Base-by-base conservation (phyloP, 2,329 filamentous ascomycete genomes). In the Fusarium ramigenum region DNA sequence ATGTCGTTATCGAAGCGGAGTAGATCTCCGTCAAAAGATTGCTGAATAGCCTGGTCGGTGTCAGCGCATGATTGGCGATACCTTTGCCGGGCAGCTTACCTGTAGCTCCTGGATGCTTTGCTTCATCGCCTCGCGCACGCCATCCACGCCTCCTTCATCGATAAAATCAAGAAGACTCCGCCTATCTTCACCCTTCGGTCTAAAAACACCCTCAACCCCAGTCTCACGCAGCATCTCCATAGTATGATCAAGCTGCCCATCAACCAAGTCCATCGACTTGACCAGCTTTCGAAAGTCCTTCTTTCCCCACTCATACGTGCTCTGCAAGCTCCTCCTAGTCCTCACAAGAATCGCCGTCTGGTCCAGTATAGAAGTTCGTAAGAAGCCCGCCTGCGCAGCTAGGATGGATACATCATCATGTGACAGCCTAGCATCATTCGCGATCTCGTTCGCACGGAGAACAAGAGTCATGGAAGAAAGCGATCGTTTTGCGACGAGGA, bases 401-500 rank as follows among this genome's bases (percentile, higher is more conserved):
- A 97, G 87, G 15, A 95, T 87, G 60, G 94, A 91, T 53, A 91
- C 92, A 75, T 96, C 92, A 79, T 97, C 93, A 73, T 97, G 87
- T 39, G 93, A 89, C 37, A 87, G 85, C 39, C 94, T 92, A 9
- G 95, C 94, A 19, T 89, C 86, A 25, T 90, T 94, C 49, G 96
- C 93, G 63, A 98, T 91, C 78, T 97, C 93, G 79, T 96, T 95
- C 73, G 95, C 95, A 67, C 93, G 93, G 80, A 93, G 92, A 58
- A 98, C 94, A 68, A 93, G 91, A 46, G 87, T 90, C 80, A 97
- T 95, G 16, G 94, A 94, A 21, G 93, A 93, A 9, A 98, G 88
- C 2, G 95, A 95, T 49, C 94, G 91, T 81, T 98, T 98, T 14
- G 96, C 93, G 36, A 93, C 92, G 44, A 98, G 90, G 40, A 98